Percentiles rank a stretch among this genome's conserved stretches.
Conservation (phyloP, 2,329 filamentous ascomycete genomes). For the Trichoderma cornu-damae region DNA sequence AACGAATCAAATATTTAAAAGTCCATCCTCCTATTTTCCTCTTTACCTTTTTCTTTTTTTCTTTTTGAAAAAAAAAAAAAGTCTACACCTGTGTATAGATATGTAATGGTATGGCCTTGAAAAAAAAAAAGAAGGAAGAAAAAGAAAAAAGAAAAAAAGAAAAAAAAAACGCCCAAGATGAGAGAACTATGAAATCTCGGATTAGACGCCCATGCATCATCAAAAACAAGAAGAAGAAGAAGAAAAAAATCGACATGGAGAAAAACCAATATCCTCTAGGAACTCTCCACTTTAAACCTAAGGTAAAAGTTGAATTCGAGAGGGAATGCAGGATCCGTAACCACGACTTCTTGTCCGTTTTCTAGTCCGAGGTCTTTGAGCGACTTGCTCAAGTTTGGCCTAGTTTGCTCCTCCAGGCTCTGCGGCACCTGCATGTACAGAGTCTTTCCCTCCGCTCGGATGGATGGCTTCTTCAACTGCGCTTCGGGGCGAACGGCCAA, state of each 20-base stretch:
- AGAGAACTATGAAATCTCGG: neutral
- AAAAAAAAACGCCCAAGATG: slow-evolving; percentile 24
- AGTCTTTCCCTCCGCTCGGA: slow-evolving; percentile 72
- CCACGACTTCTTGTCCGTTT: slow-evolving; percentile 81
- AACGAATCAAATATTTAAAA: slow-evolving; percentile 1
- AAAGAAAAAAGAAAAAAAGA: slow-evolving; percentile 19
- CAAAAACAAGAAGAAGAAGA: neutral
- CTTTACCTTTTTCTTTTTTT: too few relatives aligned
- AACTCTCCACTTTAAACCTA: slow-evolving; percentile 37
- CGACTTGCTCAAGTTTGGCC: slow-evolving; percentile 74
- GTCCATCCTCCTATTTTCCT: neutral
- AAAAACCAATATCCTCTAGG: neutral
- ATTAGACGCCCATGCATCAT: neutral
- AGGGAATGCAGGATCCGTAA: slow-evolving; percentile 85
- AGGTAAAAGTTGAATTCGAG: slow-evolving; percentile 60
- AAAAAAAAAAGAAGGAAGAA: neutral
- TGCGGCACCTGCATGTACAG: slow-evolving; percentile 85
- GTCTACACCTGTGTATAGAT: neutral
- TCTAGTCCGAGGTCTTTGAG: slow-evolving; percentile 66
- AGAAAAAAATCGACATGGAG: too few relatives aligned
- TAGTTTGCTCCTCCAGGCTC: slow-evolving; percentile 76
- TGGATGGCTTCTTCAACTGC: slow-evolving; percentile 88
- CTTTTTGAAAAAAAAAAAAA: neutral
- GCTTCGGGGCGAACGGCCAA: slow-evolving; percentile 79
- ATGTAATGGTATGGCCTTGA: slow-evolving; percentile 23